These are phyloP conservation scores for Zelonia costaricensis DNA, from an alignment of 208 protist genomes.

Conservation along the genomic window DNA sequence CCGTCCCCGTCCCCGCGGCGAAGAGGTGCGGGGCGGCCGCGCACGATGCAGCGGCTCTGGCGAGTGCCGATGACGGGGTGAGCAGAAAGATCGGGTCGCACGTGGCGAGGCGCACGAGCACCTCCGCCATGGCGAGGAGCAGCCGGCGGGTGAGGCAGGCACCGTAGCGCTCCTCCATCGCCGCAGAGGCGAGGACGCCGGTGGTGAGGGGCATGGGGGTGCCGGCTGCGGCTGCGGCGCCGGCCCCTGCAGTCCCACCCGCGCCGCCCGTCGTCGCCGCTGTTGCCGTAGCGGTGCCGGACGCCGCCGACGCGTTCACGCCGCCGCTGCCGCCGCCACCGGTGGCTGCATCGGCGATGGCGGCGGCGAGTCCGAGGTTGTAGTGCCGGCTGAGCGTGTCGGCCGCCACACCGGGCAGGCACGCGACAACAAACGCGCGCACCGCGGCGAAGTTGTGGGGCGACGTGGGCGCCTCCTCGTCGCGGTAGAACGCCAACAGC, in stretches of 20 bases:
- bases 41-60: constrained; percentile 3
- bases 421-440: constrained; percentile 25
- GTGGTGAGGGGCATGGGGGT: constrained; percentile 5
- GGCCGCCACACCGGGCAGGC: constrained; percentile 20
- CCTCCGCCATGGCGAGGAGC: constrained; percentile 59
- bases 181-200: constrained; percentile 36
- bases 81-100: constrained; percentile 43
- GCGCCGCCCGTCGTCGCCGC: constrained; percentile 6
- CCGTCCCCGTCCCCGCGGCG: too few relatives aligned
- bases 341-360: background rate
- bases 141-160: constrained; percentile 49
- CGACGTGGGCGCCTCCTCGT: constrained; percentile 21
- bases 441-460: constrained; percentile 28
- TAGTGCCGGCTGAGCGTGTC: constrained; percentile 4
- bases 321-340: constrained; percentile 1
- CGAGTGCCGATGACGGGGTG: constrained; percentile 20
- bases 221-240: background rate
- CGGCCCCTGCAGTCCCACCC: too few relatives aligned
- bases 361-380: constrained; percentile 4
- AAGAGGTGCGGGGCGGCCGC: too few relatives aligned
- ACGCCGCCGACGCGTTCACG: background rate
- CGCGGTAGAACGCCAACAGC: constrained; percentile 17
- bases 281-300: too few relatives aligned
- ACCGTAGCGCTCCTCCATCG: constrained; percentile 46
- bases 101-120: constrained; percentile 50